Evolutionary conservation across 2,329 filamentous ascomycete species (phyloP).

Genomic region (Xylariaceae sp.): DNA sequence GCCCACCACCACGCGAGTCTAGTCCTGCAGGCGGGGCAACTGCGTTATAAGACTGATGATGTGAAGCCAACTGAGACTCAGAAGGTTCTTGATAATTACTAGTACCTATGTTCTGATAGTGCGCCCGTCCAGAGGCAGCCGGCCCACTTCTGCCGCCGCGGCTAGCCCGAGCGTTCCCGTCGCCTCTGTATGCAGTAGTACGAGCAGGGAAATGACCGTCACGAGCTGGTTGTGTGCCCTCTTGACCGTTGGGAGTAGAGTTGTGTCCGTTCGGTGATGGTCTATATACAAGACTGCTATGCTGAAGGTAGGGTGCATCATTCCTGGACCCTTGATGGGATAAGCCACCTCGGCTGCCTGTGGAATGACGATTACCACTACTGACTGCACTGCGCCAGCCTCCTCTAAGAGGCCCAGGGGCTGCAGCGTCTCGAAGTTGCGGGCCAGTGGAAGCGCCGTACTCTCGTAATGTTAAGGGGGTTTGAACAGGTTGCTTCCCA

Average conservation of each 20-base stretch:
- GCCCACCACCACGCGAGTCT: conserved; percentile 48
- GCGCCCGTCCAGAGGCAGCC: background rate
- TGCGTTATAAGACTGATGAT: conserved; percentile 53
- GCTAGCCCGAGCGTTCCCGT: conserved; percentile 27
- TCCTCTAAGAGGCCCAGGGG: conserved; percentile 61
- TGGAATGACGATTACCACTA: conserved; percentile 48
- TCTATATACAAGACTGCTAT: conserved; percentile 61
- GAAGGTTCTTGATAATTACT: conserved; percentile 19
- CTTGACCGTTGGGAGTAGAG: conserved; percentile 18
- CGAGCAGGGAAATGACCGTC: conserved; percentile 35
- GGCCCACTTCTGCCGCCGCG: conserved; percentile 29
- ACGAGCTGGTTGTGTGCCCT: conserved; percentile 35
- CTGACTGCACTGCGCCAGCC: conserved; percentile 64
- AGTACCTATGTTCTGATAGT: background rate
- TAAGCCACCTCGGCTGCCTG: conserved; percentile 45
- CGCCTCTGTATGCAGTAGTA: conserved; percentile 31
- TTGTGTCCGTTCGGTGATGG: conserved; percentile 38
- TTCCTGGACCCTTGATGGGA: conserved; percentile 33
- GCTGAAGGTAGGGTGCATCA: conserved; percentile 52
- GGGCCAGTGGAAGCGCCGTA: conserved; percentile 50
- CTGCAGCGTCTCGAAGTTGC: conserved; percentile 65
- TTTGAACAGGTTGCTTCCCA: conserved; percentile 57
- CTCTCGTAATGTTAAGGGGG: conserved; percentile 44
- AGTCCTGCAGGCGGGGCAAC: conserved; percentile 67
- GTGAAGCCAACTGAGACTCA: no score